Evolutionary conservation across 2,329 filamentous ascomycete species (phyloP), one percentile per base, ranked within the genome.

Genomic region (Aspergillus intermedius): DNA sequence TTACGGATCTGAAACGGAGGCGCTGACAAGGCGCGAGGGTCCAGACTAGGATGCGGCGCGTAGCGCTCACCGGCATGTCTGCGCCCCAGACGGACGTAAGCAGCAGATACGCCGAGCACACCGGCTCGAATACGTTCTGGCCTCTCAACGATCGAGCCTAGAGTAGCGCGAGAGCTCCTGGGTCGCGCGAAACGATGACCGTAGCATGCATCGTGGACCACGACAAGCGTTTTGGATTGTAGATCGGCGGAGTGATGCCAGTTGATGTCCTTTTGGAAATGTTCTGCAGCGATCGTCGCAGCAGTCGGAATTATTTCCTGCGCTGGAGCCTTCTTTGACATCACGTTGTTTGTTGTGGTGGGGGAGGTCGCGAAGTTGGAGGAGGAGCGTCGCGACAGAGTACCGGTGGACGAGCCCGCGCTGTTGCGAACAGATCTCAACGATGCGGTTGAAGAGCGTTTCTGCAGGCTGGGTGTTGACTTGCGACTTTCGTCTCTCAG

Each of bases 191-290:
- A 98, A 19, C 90, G 84, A 71, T 98, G 93, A 21, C 91, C 91
- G 65, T 97, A 98, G 69, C 91, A 95, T 46, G 87, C 84, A 71
- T 98, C 93, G 60, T 97, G 90, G 2, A 98, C 74, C 25, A 98
- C 79, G 42, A 97, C 90, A 4, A 94, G 71, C 0, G 89, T 89
- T 51, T 90, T 75, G 3, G 77, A 68, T 10, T 62, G 54, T 5
- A 68, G 52, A 48, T 69, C 61, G 12, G 59, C 60, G 10, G 65
- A 66, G 49, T 84, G 78, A 59, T 88, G 84, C 5, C 77, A 68
- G 13, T 80, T 75, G 28, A 94, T 68, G 64, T 95, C 88, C 52
- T 77, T 80, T 52, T 76, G 74, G 62, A 95, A 87, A 65, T 86
- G 82, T 7, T 81, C 77, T 43, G 76, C 78, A 3, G 88, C 88